phyloP scores from a whole-genome alignment of 257 asterid species.

The Rehmannia glutinosa region DNA sequence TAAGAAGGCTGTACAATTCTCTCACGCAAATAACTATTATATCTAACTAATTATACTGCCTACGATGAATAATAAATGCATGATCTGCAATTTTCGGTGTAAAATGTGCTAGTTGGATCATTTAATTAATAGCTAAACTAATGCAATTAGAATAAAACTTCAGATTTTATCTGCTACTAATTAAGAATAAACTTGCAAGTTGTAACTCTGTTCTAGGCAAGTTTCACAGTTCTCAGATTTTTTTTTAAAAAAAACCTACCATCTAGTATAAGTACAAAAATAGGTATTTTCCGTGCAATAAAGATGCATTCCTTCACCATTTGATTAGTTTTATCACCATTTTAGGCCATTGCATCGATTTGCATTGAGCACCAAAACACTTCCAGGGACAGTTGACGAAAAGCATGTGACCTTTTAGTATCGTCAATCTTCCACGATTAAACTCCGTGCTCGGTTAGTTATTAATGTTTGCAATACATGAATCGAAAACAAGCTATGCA shows the following conservation, averaged over 20 bases:
- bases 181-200: too few species aligned
- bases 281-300: neutral
- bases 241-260: neutral
- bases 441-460: too few species aligned
- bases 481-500: too few species aligned
- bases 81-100: neutral
- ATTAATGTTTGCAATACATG: neutral
- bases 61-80: neutral
- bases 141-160: neutral
- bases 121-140: neutral
- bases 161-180: too few species aligned
- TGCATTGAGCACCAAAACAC: neutral
- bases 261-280: neutral
- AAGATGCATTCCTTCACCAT: neutral
- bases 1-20: neutral
- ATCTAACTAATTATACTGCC: neutral
- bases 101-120: neutral
- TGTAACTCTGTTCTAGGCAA: too few species aligned
- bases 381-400: neutral
- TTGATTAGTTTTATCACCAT: neutral
- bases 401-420: neutral
- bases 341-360: neutral
- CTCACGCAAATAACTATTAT: neutral
- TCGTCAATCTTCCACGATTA: too few species aligned
- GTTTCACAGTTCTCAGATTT: too few species aligned